Conservation (phyloP, 2,329 filamentous ascomycete species). For the Septoria linicola region DNA sequence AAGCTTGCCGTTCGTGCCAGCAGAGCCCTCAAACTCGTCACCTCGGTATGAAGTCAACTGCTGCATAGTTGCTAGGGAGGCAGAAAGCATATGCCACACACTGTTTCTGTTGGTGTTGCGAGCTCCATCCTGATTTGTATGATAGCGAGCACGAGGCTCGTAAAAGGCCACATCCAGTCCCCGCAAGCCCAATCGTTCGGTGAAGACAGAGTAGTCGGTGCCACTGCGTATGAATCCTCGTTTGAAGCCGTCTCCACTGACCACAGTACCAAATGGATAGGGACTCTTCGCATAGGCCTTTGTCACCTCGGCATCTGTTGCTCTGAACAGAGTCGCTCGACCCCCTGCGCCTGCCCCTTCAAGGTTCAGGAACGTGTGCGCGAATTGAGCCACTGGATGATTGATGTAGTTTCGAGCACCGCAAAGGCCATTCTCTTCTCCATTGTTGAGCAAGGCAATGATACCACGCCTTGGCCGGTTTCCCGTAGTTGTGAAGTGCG, state of each 20-base stretch:
- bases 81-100: conserved; percentile 94
- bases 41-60: conserved; percentile 68
- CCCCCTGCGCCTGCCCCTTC: conserved; percentile 93
- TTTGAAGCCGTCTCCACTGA: conserved; percentile 82
- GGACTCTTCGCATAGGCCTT: conserved; percentile 69
- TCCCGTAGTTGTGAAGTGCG: conserved; percentile 70
- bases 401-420: conserved; percentile 82
- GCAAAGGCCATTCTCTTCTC: conserved; percentile 88
- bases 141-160: conserved; percentile 79
- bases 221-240: conserved; percentile 63
- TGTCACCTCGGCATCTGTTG: conserved; percentile 81
- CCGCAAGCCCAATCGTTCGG: conserved; percentile 55
- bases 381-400: conserved; percentile 75
- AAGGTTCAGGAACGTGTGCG: conserved; percentile 88
- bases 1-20: conserved; percentile 58
- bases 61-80: conserved; percentile 71
- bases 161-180: conserved; percentile 85
- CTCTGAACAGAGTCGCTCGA: conserved; percentile 68
- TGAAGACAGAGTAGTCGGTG: conserved; percentile 87
- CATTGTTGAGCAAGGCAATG: conserved; percentile 87
- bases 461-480: conserved; percentile 77
- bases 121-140: conserved; percentile 84
- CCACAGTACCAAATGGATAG: conserved; percentile 79
- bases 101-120: conserved; percentile 69
- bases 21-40: conserved; percentile 62